Evolutionary conservation across 2,329 filamentous ascomycete species (phyloP), one percentile per base, ranked within the genome.

Genomic region (Chalara sp.): DNA sequence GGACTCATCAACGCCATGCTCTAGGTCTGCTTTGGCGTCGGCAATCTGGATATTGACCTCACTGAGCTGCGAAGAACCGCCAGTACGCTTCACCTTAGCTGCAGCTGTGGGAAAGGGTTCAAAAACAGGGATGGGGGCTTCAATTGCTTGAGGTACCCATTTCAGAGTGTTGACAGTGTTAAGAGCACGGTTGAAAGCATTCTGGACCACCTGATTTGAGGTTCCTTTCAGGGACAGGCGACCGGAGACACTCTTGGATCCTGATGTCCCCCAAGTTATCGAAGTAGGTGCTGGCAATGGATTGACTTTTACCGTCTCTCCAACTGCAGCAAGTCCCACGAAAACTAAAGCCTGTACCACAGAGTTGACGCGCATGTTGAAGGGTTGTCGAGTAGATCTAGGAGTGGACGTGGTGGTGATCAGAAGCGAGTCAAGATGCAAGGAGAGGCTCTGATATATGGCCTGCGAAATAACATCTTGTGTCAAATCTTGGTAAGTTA

Each of bases 1-100:
- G 2, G 84, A 86, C 67, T 92, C 88, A 61, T 91, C 85, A 8
- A 87, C 76, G 32, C 75, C 76, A 56, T 80, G 76, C 59, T 79
- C 70, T 32, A 81, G 65, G 52, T 75, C 68, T 4, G 73, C 75
- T 10, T 68, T 55, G 41, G 61, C 61, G 57, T 81, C 66, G 6
- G 67, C 56, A 30, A 81, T 64, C 6, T 71, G 63, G 43, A 81
- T 64, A 30, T 73, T 67, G 37, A 81, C 65, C 10, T 64, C 64
- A 5, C 57, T 68, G n/a, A 80, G 62, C 47, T 53, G 56, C 1
- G 59, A 47, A 28, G 57, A 63, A n/a, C 35, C 35, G 2, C 35
- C 35, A 33, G 67, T 66, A 32, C 50, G 51, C 48, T 67, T 67
- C 42, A 21, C 39, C 32, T 52, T 53, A 21, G 62, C 54, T n/a